Evolutionary conservation across 2,329 filamentous ascomycete genomes (phyloP).

Genomic region (Pseudogymnoascus sp.): DNA sequence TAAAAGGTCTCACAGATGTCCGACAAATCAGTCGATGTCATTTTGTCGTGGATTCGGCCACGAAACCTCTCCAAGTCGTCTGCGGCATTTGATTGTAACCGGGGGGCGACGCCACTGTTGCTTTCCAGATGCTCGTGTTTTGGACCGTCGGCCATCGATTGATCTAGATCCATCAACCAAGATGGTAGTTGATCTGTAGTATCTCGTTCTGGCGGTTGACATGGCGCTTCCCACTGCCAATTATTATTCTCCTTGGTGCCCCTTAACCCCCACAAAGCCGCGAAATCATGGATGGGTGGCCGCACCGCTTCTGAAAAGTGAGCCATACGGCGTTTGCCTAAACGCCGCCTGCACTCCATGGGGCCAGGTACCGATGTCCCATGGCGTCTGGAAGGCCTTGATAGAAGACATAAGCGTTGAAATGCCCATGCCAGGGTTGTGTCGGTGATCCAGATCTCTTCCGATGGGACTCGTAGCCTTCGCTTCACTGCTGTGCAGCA

Average conservation of each 20-base stretch:
- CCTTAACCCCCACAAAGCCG: conserved; percentile 18
- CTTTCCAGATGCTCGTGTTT: not conserved
- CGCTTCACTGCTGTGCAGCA: conserved; percentile 42
- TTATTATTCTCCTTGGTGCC: conserved; percentile 19
- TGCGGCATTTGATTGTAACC: not conserved
- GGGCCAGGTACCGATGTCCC: conserved; percentile 29
- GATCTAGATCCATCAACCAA: conserved; percentile 17
- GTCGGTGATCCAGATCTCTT: conserved; percentile 52
- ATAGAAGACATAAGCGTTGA: conserved; percentile 34
- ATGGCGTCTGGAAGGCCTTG: conserved; percentile 24
- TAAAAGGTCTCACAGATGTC: conserved; percentile 17
- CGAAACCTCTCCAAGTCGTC: not conserved
- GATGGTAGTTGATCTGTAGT: conserved; percentile 11
- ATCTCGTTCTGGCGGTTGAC: conserved; percentile 5
- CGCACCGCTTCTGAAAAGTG: conserved; percentile 19
- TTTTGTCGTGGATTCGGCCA: not conserved
- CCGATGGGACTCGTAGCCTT: conserved; percentile 30
- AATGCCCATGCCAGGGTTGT: conserved; percentile 43
- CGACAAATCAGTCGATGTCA: not conserved
- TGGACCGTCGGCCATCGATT: not conserved
- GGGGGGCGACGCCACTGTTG: not conserved
- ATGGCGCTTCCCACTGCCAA: conserved; percentile 27
- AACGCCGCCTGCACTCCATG: conserved; percentile 25
- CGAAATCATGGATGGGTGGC: conserved; percentile 12
- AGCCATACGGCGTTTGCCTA: conserved; percentile 27